phyloP scores from a whole-genome alignment of 345 rosid species.

The Psidium friedrichsthalianum region DNA sequence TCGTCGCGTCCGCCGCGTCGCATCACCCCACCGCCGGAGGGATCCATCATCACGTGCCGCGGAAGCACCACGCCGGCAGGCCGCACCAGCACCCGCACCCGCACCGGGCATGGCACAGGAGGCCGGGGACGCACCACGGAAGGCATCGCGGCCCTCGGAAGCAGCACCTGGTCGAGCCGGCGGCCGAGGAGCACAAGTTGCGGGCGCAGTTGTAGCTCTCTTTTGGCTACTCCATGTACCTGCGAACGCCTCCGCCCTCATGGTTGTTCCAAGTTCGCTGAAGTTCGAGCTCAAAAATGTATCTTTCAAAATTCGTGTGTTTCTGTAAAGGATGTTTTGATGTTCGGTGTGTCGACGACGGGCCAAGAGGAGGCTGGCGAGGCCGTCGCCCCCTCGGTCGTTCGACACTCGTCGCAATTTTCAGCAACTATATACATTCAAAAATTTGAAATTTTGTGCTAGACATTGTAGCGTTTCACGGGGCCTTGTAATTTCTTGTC shows the following conservation, averaged over 20 bases:
- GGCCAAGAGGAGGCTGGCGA: neutral
- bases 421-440: accelerated
- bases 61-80: neutral
- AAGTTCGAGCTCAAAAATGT: neutral
- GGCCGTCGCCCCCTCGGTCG: neutral
- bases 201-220: neutral
- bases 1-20: neutral
- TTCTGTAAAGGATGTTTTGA: neutral
- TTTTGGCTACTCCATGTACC: neutral
- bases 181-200: neutral
- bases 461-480: accelerated
- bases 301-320: neutral
- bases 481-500: neutral
- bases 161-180: conserved; percentile 8
- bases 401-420: neutral
- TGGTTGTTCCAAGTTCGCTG: neutral
- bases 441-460: neutral
- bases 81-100: neutral
- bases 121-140: conserved; percentile 7
- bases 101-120: conserved; percentile 2
- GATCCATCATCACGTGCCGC: neutral
- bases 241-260: neutral
- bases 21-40: neutral
- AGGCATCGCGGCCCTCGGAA: conserved; percentile 9
- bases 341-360: neutral